A percentile compares a stretch with the other conserved stretches of the same genome.
Evolutionary conservation across 345 rosid genomes (phyloP).

Genomic region (Rhodamnia rubescens): DNA sequence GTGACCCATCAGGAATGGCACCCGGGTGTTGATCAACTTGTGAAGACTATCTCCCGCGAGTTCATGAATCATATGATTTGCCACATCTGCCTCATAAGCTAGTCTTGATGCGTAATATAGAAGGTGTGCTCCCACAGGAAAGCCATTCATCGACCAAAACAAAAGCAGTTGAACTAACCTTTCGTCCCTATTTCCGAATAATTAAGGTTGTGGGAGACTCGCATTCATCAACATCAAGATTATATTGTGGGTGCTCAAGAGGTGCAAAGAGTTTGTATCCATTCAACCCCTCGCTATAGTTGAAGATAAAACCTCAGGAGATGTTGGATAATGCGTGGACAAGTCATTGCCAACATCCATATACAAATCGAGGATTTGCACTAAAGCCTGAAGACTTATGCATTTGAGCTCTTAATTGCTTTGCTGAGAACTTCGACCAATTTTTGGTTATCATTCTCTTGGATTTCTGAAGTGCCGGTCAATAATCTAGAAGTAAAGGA

Average conservation of each 20-base stretch:
- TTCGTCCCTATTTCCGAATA: slow-evolving; percentile 21
- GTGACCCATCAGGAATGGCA: slow-evolving; percentile 23
- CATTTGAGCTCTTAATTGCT: slow-evolving; percentile 14
- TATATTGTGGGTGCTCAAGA: slow-evolving; percentile 1
- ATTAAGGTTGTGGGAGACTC: slow-evolving; percentile 25
- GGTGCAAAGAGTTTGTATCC: slow-evolving; percentile 30
- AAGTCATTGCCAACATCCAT: slow-evolving; percentile 4
- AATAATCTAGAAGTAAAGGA: background rate
- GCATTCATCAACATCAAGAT: slow-evolving; percentile 16
- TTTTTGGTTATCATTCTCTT: slow-evolving; percentile 4
- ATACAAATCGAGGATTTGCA: slow-evolving; percentile 20
- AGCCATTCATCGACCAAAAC: slow-evolving; percentile 25
- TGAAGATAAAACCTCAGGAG: slow-evolving; percentile 15
- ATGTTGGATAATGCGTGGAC: background rate
- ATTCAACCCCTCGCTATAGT: slow-evolving; percentile 11
- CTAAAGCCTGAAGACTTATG: slow-evolving; percentile 17
- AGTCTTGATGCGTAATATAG: slow-evolving; percentile 30
- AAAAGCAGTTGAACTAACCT: slow-evolving; percentile 23
- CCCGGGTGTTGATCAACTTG: slow-evolving; percentile 4
- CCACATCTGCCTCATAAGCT: slow-evolving; percentile 26
- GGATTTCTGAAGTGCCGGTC: background rate
- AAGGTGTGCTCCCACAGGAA: slow-evolving; percentile 35
- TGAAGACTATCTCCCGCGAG: background rate
- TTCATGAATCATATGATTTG: slow-evolving; percentile 9
- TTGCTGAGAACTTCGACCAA: slow-evolving; percentile 15